These are phyloP conservation scores for Dipsacomyces acuminosporus DNA, from an alignment of 371 early-diverging fungal species.

Conservation along the genomic window DNA sequence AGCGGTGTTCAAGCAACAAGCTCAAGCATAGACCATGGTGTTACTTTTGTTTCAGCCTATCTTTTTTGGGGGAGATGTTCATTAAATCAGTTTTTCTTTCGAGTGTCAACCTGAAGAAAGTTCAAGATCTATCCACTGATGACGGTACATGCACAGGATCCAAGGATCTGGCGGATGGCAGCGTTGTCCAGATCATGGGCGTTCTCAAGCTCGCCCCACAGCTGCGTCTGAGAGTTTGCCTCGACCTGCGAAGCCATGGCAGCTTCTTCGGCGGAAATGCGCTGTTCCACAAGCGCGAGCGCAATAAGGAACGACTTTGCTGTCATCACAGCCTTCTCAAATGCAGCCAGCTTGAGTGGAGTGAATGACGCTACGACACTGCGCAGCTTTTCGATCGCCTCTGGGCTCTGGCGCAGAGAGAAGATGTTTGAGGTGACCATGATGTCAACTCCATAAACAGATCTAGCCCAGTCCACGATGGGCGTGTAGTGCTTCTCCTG, in stretches of 20 bases:
- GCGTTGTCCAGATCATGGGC: slow-evolving; percentile 57
- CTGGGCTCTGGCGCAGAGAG: slow-evolving; percentile 59
- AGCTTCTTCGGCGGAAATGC: slow-evolving; percentile 71
- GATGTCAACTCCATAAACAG: slow-evolving; percentile 62
- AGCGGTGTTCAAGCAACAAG: background rate
- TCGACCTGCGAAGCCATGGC: slow-evolving; percentile 80
- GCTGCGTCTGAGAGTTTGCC: slow-evolving; percentile 75
- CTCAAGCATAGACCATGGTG: background rate
- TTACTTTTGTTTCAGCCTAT: background rate
- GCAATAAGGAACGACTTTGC: slow-evolving; percentile 89
- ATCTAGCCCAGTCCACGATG: slow-evolving; percentile 71
- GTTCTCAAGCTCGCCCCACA: slow-evolving; percentile 94
- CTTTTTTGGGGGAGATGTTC: too few species aligned
- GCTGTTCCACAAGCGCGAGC: slow-evolving; percentile 70
- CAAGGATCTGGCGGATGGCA: slow-evolving; percentile 51
- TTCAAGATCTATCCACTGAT: slow-evolving; percentile 22
- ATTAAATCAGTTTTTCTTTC: too few species aligned
- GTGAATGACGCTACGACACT: slow-evolving; percentile 55
- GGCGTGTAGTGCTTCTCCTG: slow-evolving; percentile 82
- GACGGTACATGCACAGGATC: slow-evolving; percentile 44
- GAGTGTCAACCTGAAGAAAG: too few species aligned
- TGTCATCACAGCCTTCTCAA: slow-evolving; percentile 82
- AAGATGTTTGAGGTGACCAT: slow-evolving; percentile 70
- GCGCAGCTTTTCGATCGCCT: slow-evolving; percentile 56
- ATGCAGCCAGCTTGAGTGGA: slow-evolving; percentile 72